Conservation (phyloP, 2,329 filamentous ascomycete species). For the Volutella citrinella region DNA sequence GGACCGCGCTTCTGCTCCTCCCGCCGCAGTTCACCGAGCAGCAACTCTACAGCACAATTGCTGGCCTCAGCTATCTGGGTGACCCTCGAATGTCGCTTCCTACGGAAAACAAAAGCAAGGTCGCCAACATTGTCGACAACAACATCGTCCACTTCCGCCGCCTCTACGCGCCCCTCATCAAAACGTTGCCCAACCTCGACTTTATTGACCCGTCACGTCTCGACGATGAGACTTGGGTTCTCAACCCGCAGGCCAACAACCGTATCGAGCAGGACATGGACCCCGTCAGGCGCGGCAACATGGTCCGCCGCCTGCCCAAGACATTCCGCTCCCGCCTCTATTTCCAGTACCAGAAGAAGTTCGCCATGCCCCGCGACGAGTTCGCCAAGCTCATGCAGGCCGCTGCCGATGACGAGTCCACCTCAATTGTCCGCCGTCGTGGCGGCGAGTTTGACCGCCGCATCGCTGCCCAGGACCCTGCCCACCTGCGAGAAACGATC, state of each 20-base stretch:
- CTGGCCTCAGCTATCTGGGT: constrained; percentile 88
- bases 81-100: constrained; percentile 93
- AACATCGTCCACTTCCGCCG: constrained; percentile 90
- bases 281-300: constrained; percentile 84
- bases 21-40: constrained; percentile 82
- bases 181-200: constrained; percentile 81
- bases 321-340: constrained; percentile 87
- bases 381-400: constrained; percentile 82
- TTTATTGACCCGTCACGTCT: constrained; percentile 59
- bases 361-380: constrained; percentile 76
- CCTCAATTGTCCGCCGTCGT: constrained; percentile 67
- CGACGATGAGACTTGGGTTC: constrained; percentile 38
- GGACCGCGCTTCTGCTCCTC: constrained; percentile 83
- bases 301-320: constrained; percentile 87
- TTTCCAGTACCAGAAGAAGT: constrained; percentile 91
- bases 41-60: constrained; percentile 86
- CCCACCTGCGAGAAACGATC: constrained; percentile 68
- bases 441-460: constrained; percentile 83
- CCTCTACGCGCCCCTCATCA: constrained; percentile 85
- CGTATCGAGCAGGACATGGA: constrained; percentile 87
- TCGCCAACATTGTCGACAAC: constrained; percentile 88
- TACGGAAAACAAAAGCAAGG: constrained; percentile 88
- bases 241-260: constrained; percentile 55
- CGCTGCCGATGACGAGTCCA: constrained; percentile 67
- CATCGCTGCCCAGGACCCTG: constrained; percentile 68